phyloP scores from a whole-genome alignment of 768 basidiomycete genomes.

The Suillus discolor region DNA sequence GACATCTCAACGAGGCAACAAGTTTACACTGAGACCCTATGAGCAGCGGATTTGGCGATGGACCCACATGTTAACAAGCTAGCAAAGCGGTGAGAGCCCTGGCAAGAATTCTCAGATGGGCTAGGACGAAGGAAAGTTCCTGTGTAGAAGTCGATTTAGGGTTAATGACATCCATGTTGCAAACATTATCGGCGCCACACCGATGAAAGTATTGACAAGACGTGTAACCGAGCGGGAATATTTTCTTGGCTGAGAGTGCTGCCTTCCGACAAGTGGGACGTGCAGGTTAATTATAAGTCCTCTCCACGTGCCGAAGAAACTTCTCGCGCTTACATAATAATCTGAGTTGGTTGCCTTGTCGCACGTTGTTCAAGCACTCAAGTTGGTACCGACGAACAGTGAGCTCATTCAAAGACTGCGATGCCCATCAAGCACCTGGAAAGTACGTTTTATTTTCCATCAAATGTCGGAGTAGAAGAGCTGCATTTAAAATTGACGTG shows the following conservation, averaged over 20 bases:
- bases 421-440: constrained; percentile 89
- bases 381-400: constrained; percentile 6
- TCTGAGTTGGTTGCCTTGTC: constrained; percentile 18
- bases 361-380: constrained; percentile 24
- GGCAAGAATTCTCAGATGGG: constrained; percentile 13
- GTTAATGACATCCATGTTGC: not conserved
- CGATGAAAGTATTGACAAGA: constrained; percentile 4
- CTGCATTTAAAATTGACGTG: constrained; percentile 9
- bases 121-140: constrained; percentile 9
- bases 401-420: constrained; percentile 21
- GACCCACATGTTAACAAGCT: constrained; percentile 16
- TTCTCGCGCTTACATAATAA: constrained; percentile 33
- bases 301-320: not conserved
- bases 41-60: constrained; percentile 4
- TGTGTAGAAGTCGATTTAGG: not conserved
- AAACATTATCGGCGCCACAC: not conserved
- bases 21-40: constrained; percentile 10
- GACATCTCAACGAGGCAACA: constrained; percentile 14
- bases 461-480: not conserved
- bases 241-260: not conserved
- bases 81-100: constrained; percentile 9
- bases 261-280: not conserved
- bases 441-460: constrained; percentile 47
- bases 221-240: not conserved
- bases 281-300: not conserved